Base-by-base conservation (phyloP, 106 monocot species). In the Allium fistulosum region DNA sequence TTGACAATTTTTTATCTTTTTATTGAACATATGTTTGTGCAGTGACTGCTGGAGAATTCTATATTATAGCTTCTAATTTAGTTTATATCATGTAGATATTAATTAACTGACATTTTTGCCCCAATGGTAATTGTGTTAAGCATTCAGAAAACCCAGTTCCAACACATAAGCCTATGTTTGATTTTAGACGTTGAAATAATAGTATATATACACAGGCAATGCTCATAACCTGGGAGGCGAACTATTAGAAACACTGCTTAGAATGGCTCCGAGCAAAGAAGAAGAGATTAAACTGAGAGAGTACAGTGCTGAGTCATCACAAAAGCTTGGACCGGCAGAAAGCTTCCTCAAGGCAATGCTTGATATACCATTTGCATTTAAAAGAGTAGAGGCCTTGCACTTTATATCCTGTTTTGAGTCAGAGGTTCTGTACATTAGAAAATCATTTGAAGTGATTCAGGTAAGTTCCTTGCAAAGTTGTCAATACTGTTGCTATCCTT, bases 221-320 rank as follows among this genome's bases (percentile, higher is more conserved):
- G 66, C 70, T 22, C 77, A 88, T 57, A 72, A 74, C 76, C 53
- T 88, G 61, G 84, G 81, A 1, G 69, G 55, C 69, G 88, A 88
- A 45, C 77, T 88, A n/a, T 51, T 88, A 74, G 88, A 88, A 64
- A 88, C 84, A 51, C 63, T 88, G 12, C 71, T 84, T 26, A 88
- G 78, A 73, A 88, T 88, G 88, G 84, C 76, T 12, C 84, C 84
- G 67, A 88, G 51, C 71, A 79, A 77, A 71, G 88, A 88, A 63
- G 88, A 88, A 77, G 88, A 88, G 68, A 58, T 76, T 47, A 84
- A 74, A 74, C 57, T 88, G 53, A 84, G 73, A 72, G 76, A 84
- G 26, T 71, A 81, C 76, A 81, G 73, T 37, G 88, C 84, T 51
- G 75, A 72, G 8, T 82, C 82, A 27, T 74, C 81, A 48, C 67